Conservation (phyloP, 768 basidiomycete species). For the Suillus subaureus region DNA sequence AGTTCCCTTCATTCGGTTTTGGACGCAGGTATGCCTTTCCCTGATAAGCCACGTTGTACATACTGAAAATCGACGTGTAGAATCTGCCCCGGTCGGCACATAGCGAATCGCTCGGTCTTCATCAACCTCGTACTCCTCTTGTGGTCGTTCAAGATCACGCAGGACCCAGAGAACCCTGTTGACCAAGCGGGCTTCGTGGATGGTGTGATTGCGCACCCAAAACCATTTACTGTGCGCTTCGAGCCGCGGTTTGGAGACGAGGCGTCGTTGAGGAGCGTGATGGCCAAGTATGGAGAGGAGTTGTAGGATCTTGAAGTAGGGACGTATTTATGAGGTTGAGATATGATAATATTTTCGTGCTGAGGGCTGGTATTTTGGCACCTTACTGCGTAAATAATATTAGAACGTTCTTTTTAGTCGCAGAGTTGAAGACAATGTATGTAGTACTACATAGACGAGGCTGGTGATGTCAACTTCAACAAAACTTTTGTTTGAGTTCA, state of each 20-base stretch:
- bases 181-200: slow-evolving; percentile 64
- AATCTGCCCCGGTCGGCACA: slow-evolving; percentile 68
- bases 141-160: slow-evolving; percentile 63
- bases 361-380: neutral
- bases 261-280: slow-evolving; percentile 26
- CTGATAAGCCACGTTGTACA: neutral
- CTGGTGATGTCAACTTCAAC: neutral
- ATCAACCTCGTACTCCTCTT: slow-evolving; percentile 64
- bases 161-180: slow-evolving; percentile 56
- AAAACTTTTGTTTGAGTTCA: neutral
- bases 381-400: neutral
- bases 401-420: neutral
- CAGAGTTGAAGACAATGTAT: neutral
- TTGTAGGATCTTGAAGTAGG: slow-evolving; percentile 12
- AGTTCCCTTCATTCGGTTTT: slow-evolving; percentile 57
- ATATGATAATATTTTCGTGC: neutral
- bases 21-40: slow-evolving; percentile 40
- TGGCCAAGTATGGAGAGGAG: slow-evolving; percentile 27
- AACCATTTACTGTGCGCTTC: slow-evolving; percentile 61
- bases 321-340: neutral
- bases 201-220: slow-evolving; percentile 63
- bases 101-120: slow-evolving; percentile 63
- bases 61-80: slow-evolving; percentile 27
- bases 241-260: slow-evolving; percentile 43
- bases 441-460: no score